Evolutionary conservation across 2,329 filamentous ascomycete genomes (phyloP).

Genomic region (Magnaporthales sp.): DNA sequence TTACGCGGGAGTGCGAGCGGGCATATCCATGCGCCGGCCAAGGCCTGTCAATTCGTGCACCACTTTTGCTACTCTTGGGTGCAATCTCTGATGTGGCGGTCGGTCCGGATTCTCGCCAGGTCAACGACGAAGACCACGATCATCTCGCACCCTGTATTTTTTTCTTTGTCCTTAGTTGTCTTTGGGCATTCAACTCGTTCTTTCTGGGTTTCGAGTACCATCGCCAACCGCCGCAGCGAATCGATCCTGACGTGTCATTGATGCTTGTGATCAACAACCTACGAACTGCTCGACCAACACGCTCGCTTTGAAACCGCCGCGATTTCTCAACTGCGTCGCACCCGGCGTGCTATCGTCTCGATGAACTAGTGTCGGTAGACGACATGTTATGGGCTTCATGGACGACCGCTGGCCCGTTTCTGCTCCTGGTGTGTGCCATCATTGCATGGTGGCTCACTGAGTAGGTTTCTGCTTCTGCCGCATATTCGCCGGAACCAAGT

Average conservation of each 20-base stretch:
- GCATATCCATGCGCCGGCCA: not conserved
- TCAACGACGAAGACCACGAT: not conserved
- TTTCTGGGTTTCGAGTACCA: not conserved
- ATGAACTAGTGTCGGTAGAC: slow-evolving; percentile 21
- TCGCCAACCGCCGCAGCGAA: not conserved
- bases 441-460: slow-evolving; percentile 36
- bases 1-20: not conserved
- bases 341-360: slow-evolving; percentile 12
- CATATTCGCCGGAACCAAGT: not conserved
- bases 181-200: not conserved
- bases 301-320: not conserved
- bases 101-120: not conserved
- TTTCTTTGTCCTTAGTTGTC: not conserved
- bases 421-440: slow-evolving; percentile 32
- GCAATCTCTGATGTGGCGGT: slow-evolving; percentile 2
- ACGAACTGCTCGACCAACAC: not conserved
- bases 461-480: slow-evolving; percentile 5
- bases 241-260: not conserved
- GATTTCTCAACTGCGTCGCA: not conserved
- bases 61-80: not conserved
- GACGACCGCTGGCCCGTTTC: slow-evolving; percentile 31
- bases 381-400: slow-evolving; percentile 42
- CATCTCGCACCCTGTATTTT: not conserved
- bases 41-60: not conserved
- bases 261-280: not conserved